Evolutionary conservation across 192 early-diverging fungal genomes (phyloP), one percentile per base, ranked within the genome.

Genomic region (Umbelopsis sp.): DNA sequence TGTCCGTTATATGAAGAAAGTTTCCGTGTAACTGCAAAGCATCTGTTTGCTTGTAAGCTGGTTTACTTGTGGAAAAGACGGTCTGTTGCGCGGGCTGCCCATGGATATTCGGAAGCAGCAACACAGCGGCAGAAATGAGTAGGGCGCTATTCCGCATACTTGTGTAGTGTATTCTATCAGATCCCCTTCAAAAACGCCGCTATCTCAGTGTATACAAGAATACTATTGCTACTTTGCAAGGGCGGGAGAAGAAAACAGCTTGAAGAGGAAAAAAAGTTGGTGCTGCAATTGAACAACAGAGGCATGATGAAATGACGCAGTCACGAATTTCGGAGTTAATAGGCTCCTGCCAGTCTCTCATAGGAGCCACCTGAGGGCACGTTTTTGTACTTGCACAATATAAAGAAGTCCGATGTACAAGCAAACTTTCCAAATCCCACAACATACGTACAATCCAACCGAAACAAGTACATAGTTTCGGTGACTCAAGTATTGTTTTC

Each of bases 1-100:
- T 80, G 58, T 93, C 90, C 7, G 88, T 93, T 20, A 93, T 85
- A 71, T 93, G 91, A n/a, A 93, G 64, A 67, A 87, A 93, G 21
- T 75, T 81, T 11, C 91, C 90, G 16, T 82, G 49, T 23, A 47
- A 50, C n/a, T 35, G 23, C 12, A 68, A 45, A 30, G 9, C 66
- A 68, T 49, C 33, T 7, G 44, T 8, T 10, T 46, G 46, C 45
- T 46, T 35, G 15, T 47, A 20, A 22, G 46, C n/a, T 22, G 46
- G 45, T 2, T 45, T 8, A 45, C 3, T 16, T 58, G 55, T 22
- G 45, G 48, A 20, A 20, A 47, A 21, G 18, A 51, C 21, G 16
- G 69, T 41, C 21, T 46, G 25, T 48, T 55, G 46, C 46, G n/a
- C 15, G 46, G 23, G 30, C 30, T 22, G 18, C 46, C 30, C 18